Base-by-base conservation (phyloP, 805 yeast genomes). In the Brettanomyces sp. region DNA sequence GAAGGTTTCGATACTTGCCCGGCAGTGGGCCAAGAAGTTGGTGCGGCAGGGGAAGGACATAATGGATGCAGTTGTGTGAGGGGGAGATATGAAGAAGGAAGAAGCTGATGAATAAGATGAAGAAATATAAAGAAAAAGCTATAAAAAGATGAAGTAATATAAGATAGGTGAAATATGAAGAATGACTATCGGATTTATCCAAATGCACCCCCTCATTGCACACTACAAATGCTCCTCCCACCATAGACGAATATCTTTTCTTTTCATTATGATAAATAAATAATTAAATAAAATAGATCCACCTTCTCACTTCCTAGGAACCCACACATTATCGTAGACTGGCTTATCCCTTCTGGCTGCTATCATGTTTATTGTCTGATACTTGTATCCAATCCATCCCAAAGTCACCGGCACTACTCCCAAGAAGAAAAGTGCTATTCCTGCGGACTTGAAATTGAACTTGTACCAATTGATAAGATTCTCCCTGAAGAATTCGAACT, bases 21-120 rank as follows among this genome's bases (percentile, higher is more conserved):
- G 91, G 60, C 85, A 83, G 61, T 85, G 93, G 93, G 93, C 90
- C 23, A 79, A 82, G 59, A 75, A 79, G 56, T 66, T 74, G 45
- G 65, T 66, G 39, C 57, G 68, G 39, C 80, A 75, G 49, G 71
- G 73, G 43, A 73, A 67, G 50, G 62, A 55, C 51, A 65, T 66
- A 34, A 65, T 65, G 69, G 69, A 66, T 55, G 60, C 66, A 22
- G 60, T 57, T 34, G 45, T 62, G 25, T 63, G 47, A 52, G 21
- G 37, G 11, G 9, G 32, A 9, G 32, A 9, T 18, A 2, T 18
- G 18, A 18, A 18, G 18, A 18, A 18, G 18, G n/a, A n/a, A n/a
- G n/a, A n/a, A n/a, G n/a, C n/a, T n/a, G 18, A 18, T 18, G 18
- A 18, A 18, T 18, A 36, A 32, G 2, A 38, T 36, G 36, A 41